These are phyloP conservation scores for Podila epicladia DNA, from an alignment of 192 early-diverging fungal species.

Conservation along the genomic window DNA sequence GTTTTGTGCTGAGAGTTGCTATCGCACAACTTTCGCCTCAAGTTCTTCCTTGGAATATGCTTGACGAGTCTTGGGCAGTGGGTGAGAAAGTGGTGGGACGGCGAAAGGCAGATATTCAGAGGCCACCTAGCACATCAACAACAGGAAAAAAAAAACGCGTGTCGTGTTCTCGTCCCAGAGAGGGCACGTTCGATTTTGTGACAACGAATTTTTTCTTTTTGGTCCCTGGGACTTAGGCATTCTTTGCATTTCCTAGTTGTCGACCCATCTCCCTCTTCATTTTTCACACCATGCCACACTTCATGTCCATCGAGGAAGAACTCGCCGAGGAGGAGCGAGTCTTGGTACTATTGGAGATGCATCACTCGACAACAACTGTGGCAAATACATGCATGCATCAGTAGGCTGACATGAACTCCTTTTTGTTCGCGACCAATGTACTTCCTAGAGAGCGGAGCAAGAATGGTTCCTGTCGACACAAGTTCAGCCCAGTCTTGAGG, in stretches of 20 bases:
- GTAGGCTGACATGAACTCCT: not conserved
- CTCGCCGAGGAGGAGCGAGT: conserved; percentile 36
- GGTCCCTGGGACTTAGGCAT: not conserved
- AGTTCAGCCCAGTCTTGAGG: conserved; percentile 25
- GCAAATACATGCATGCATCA: not conserved
- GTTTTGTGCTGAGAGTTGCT: too few relatives aligned
- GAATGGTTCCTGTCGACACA: conserved; percentile 47
- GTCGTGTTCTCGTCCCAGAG: not conserved
- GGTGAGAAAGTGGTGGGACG: too few relatives aligned
- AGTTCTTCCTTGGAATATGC: too few relatives aligned
- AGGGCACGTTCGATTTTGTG: not conserved
- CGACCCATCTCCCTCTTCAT: not conserved
- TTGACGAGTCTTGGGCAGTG: too few relatives aligned
- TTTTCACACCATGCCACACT: conserved; percentile 11
- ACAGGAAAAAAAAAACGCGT: too few relatives aligned
- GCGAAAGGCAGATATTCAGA: too few relatives aligned
- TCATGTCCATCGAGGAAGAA: conserved; percentile 24
- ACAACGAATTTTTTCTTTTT: not conserved
- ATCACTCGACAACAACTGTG: not conserved
- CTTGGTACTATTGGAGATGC: conserved; percentile 8
- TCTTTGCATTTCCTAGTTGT: not conserved
- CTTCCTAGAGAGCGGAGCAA: conserved; percentile 27
- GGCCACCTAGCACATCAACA: not conserved
- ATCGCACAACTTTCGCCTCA: too few relatives aligned
- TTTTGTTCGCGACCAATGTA: not conserved